These are phyloP conservation scores for Phytophthora ohioensis DNA, from an alignment of 352 stramenopile species.

Conservation along the genomic window DNA sequence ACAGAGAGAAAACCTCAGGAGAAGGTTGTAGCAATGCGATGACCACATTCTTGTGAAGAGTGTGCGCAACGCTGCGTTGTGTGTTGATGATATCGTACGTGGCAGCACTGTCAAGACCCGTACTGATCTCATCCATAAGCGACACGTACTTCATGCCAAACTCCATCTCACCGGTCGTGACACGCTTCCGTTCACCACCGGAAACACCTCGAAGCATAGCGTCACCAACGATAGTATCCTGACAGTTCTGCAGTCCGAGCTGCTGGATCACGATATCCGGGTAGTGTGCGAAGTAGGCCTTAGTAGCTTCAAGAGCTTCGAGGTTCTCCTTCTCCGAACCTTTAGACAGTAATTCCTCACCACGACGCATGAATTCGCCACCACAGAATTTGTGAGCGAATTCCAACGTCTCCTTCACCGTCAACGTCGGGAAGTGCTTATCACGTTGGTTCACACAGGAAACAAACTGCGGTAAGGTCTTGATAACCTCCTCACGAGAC, in stretches of 20 bases:
- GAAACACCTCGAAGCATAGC: slow-evolving; percentile 64
- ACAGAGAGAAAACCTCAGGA: slow-evolving; percentile 90
- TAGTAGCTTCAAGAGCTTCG: slow-evolving; percentile 18
- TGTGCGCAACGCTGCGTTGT: slow-evolving; percentile 28
- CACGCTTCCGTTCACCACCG: slow-evolving; percentile 51
- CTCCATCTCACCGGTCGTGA: slow-evolving; percentile 75
- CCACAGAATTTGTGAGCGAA: slow-evolving; percentile 56
- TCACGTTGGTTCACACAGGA: slow-evolving; percentile 59
- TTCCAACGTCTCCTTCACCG: slow-evolving; percentile 58
- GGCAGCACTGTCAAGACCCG: slow-evolving; percentile 86
- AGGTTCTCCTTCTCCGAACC: slow-evolving; percentile 14
- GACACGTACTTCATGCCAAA: slow-evolving; percentile 71
- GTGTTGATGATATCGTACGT: slow-evolving; percentile 46
- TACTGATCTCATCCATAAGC: slow-evolving; percentile 93
- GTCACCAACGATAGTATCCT: slow-evolving; percentile 70
- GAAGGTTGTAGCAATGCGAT: slow-evolving; percentile 87
- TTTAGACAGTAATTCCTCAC: slow-evolving; percentile 20
- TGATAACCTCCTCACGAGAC: slow-evolving; percentile 32
- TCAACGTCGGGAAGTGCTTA: slow-evolving; percentile 58
- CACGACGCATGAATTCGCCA: slow-evolving; percentile 28
- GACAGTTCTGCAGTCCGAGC: slow-evolving; percentile 42
- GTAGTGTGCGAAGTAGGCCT: slow-evolving; percentile 22
- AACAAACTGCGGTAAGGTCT: slow-evolving; percentile 50
- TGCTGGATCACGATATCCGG: slow-evolving; percentile 17
- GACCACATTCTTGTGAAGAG: slow-evolving; percentile 44